Evolutionary conservation across 805 yeast genomes (phyloP).

Genomic region (Sugiyamaella americana): DNA sequence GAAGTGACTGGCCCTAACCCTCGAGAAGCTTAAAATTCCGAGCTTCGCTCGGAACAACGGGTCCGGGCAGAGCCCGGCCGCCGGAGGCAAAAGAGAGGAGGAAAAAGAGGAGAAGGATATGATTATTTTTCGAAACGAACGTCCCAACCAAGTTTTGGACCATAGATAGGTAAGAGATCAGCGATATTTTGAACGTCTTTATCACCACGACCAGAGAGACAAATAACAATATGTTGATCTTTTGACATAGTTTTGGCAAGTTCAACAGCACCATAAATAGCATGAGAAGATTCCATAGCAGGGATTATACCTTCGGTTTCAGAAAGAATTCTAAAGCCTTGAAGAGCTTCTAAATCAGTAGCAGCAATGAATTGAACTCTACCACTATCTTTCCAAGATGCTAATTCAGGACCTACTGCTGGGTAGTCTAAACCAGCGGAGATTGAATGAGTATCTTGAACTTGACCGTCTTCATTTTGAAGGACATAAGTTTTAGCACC

Average conservation of each 20-base stretch:
- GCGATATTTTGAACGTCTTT: constrained; percentile 98
- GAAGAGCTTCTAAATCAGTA: constrained; percentile 89
- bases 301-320: constrained; percentile 98
- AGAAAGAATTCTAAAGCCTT: constrained; percentile 81
- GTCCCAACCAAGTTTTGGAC: constrained; percentile 94
- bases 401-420: constrained; percentile 98
- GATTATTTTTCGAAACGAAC: constrained; percentile 56
- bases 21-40: no score
- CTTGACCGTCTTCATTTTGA: constrained; percentile 91
- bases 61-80: no score
- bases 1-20: no score
- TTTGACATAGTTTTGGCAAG: constrained; percentile 76
- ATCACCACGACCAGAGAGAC: constrained; percentile 97
- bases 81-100: no score
- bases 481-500: constrained; percentile 93
- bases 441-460: constrained; percentile 95
- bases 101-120: no score
- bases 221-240: constrained; percentile 78
- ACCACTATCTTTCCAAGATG: constrained; percentile 90
- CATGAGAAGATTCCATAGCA: constrained; percentile 96
- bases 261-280: constrained; percentile 84
- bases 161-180: constrained; percentile 81
- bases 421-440: constrained; percentile 99
- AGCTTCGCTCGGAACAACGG: no score
- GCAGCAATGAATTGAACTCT: constrained; percentile 89